Percentiles rank a stretch among this genome's conserved stretches.
Evolutionary conservation across 805 yeast species (phyloP).

Genomic region (Starmerella powellii): DNA sequence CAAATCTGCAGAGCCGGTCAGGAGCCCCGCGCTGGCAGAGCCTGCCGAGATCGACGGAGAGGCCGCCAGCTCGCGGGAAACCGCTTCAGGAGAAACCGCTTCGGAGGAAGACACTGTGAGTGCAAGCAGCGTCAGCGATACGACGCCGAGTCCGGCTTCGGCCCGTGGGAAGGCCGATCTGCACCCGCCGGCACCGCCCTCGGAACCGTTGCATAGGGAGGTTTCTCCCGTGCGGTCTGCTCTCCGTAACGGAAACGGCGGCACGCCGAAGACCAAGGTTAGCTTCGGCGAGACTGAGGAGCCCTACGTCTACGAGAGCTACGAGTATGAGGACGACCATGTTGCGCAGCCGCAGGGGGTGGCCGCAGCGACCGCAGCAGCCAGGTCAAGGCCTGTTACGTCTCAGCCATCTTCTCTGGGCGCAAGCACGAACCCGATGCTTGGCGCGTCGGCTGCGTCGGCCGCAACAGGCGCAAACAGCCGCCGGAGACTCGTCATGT

Average conservation of each 20-base stretch:
- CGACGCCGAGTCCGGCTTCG: conserved; percentile 7
- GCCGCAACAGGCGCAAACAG: neutral
- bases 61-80: too few relatives aligned
- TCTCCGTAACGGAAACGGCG: conserved; percentile 18
- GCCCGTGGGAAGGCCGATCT: neutral
- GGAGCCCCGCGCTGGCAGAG: too few relatives aligned
- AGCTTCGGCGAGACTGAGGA: conserved; percentile 18
- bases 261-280: conserved; percentile 14
- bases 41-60: too few relatives aligned
- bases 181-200: neutral
- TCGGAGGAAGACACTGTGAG: neutral
- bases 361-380: conserved; percentile 18
- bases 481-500: conserved; percentile 4
- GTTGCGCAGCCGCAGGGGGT: conserved; percentile 1
- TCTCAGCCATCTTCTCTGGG: too few relatives aligned
- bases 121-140: conserved; percentile 6
- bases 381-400: conserved; percentile 2
- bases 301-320: conserved; percentile 20
- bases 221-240: conserved; percentile 29
- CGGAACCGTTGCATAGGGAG: conserved; percentile 19
- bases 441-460: neutral
- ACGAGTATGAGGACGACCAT: conserved; percentile 16
- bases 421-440: neutral
- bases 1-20: too few relatives aligned
- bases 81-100: neutral